Percentiles rank a stretch among this genome's conserved stretches.
phyloP scores from a whole-genome alignment of 2,329 filamentous ascomycete genomes.

The Neofusicoccum sp. region DNA sequence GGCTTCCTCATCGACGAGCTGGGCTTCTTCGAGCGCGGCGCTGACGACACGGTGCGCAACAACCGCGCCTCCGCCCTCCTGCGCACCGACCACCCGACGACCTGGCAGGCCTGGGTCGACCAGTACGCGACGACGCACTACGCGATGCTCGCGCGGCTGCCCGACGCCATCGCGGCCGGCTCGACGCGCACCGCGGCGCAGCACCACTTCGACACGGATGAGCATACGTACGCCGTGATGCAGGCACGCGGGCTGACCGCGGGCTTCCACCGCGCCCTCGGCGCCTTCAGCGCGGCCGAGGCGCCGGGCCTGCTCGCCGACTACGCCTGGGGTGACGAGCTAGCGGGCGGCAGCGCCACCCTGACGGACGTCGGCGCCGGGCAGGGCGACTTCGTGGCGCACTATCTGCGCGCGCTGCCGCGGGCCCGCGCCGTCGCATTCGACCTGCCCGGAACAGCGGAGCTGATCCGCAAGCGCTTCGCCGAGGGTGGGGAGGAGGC shows the following conservation, averaged over 20 bases:
- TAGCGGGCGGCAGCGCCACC: background rate
- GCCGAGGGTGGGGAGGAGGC: background rate
- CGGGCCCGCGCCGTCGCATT: background rate
- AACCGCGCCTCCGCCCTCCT: background rate
- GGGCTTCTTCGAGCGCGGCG: background rate
- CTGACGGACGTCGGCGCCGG: background rate
- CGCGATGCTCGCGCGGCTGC: background rate
- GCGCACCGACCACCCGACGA: background rate
- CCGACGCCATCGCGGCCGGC: background rate
- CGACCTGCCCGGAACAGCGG: conserved; percentile 1
- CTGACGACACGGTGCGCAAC: background rate
- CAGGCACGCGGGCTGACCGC: background rate
- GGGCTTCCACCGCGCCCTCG: background rate
- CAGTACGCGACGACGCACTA: conserved; percentile 4
- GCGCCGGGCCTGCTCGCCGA: background rate
- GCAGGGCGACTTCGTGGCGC: background rate
- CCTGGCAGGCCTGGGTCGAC: conserved; percentile 5
- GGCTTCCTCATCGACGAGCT: conserved; percentile 6
- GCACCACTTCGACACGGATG: background rate
- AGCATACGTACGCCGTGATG: background rate
- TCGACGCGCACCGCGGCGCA: background rate
- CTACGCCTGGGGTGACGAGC: background rate
- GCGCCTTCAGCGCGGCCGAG: conserved; percentile 5
- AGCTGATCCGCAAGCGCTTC: background rate
- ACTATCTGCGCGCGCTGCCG: background rate